Conservation (phyloP, 352 stramenopile genomes). For the Pythium dissimile region DNA sequence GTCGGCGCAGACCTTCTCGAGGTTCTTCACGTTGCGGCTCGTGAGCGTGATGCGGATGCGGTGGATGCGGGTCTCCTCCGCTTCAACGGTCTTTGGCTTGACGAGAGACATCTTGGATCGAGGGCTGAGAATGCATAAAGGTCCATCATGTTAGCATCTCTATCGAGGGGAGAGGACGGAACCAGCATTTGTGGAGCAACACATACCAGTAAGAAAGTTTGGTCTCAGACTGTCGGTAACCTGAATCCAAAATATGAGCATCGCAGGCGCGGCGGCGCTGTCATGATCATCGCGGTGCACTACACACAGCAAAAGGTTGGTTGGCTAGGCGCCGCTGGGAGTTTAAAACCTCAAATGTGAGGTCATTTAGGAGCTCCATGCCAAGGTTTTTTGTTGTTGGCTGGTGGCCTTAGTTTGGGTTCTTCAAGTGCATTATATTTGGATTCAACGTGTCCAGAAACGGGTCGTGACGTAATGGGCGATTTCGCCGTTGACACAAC, state of each 20-base stretch:
- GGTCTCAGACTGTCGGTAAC: slow-evolving; percentile 86
- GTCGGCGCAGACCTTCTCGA: slow-evolving; percentile 99
- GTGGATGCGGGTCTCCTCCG: slow-evolving; percentile 88
- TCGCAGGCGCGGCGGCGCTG: no score
- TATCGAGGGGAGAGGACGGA: no score
- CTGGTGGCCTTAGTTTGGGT: not conserved
- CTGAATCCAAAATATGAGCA: slow-evolving; percentile 82
- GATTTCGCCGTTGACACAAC: slow-evolving; percentile 13
- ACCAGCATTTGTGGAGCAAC: no score
- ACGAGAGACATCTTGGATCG: slow-evolving; percentile 88
- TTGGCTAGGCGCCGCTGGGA: slow-evolving; percentile 13
- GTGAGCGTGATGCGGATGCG: slow-evolving; percentile 99
- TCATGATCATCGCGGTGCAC: no score
- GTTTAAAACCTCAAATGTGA: slow-evolving; percentile 6
- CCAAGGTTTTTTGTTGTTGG: not conserved
- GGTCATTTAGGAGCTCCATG: slow-evolving; percentile 4
- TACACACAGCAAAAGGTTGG: no score
- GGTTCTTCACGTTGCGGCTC: slow-evolving; percentile 98
- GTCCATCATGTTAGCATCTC: not conserved
- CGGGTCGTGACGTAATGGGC: not conserved
- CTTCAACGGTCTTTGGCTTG: slow-evolving; percentile 85
- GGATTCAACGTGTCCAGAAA: slow-evolving; percentile 5
- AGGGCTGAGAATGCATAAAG: slow-evolving; percentile 39
- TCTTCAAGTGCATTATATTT: no score
- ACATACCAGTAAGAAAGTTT: slow-evolving; percentile 64